Evolutionary conservation across 768 basidiomycete genomes (phyloP), one percentile per base, ranked within the genome.

Genomic region (Albatrellus ellisii): DNA sequence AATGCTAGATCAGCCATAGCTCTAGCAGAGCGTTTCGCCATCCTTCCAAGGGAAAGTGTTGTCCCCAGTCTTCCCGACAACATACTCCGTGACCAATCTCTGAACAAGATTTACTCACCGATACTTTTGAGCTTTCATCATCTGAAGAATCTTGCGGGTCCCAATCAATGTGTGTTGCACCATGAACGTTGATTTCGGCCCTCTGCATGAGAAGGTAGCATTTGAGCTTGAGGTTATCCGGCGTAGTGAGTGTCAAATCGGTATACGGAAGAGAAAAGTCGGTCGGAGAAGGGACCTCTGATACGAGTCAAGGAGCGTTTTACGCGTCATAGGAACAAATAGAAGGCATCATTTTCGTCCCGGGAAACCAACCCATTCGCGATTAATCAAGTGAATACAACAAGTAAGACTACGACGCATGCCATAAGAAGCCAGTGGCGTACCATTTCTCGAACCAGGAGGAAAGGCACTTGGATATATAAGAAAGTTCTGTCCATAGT

Each of bases 391-490:
- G 37, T 25, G 44, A 25, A 39, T 12, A 17, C n/a, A 25, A 15
- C 4, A n/a, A 31, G 33, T 44, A 41, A 29, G 9, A 37, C 12
- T 17, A 18, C n/a, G 3, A 7, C 6, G 2, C 24, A 17, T 12
- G 10, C 4, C n/a, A 12, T 9, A 25, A 20, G 21, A 8, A 20
- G 35, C 22, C n/a, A 15, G 7, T 12, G 6, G 45, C 64, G 45
- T 44, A 86, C 89, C 72, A 53, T 67, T 78, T 36, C 90, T 67
- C 20, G 89, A 89, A 1, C 89, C 89, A 4, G 77, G 72, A 42
- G 86, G 79, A 36, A 73, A 79, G 6, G 80, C 79, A 14, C 87
- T 79, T 1, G 91, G 91, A 58, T 94, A 97, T 56, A 97, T 92
- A 40, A 97, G 67, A 51, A 73, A 81, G 56, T 79, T 82, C 57